Conservation (phyloP, 192 early-diverging fungal species). For the Gryganskiella cystojenkinii region DNA sequence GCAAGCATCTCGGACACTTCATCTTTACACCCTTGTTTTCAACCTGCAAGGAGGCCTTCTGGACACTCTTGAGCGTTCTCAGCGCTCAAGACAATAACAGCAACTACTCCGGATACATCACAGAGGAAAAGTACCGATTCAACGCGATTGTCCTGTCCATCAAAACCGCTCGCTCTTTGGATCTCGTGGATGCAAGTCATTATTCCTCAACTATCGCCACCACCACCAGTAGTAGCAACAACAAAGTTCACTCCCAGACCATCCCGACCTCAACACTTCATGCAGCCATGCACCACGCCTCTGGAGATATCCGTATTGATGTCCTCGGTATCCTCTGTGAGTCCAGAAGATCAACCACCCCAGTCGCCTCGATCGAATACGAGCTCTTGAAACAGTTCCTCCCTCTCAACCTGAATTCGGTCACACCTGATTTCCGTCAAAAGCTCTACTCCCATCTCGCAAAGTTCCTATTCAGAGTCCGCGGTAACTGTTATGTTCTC, state of each 20-base stretch:
- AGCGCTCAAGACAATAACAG: conserved; percentile 22
- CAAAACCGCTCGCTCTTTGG: conserved; percentile 66
- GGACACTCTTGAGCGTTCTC: conserved; percentile 56
- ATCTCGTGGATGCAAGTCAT: conserved; percentile 61
- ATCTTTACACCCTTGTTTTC: conserved; percentile 67
- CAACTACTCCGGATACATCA: conserved; percentile 30
- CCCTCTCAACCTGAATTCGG: conserved; percentile 73
- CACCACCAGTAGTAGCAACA: not conserved
- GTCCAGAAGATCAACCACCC: conserved; percentile 71
- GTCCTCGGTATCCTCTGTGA: conserved; percentile 87
- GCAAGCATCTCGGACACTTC: conserved; percentile 67
- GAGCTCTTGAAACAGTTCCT: conserved; percentile 74
- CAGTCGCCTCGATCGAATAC: conserved; percentile 71
- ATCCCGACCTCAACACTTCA: conserved; percentile 61
- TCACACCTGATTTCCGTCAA: conserved; percentile 87
- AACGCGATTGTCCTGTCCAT: conserved; percentile 70
- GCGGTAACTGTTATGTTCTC: conserved; percentile 58
- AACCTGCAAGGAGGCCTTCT: conserved; percentile 54
- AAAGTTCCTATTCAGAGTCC: conserved; percentile 70
- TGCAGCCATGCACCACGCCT: conserved; percentile 76
- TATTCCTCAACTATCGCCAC: conserved; percentile 31
- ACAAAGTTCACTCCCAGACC: conserved; percentile 13
- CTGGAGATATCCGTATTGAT: conserved; percentile 79
- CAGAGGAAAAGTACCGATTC: conserved; percentile 56
- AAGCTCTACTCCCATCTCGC: conserved; percentile 70